phyloP scores from a whole-genome alignment of 805 yeast genomes.

The Candida schatavii region DNA sequence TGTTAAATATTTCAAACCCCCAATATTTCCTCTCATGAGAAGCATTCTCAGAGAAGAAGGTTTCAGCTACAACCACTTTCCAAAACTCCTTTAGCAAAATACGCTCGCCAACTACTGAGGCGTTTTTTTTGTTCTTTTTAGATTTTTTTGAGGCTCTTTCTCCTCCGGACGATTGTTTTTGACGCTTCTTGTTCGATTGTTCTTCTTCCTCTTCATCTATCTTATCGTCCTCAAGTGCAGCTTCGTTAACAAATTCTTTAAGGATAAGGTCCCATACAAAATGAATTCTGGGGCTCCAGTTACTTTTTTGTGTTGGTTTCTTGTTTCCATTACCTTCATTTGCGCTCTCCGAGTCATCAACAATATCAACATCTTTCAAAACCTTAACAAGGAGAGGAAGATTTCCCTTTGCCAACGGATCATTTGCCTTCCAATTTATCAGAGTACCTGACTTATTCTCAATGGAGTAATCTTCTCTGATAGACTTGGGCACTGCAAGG shows the following conservation, averaged over 20 bases:
- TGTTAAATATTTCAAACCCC: constrained; percentile 74
- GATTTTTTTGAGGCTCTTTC: constrained; percentile 19
- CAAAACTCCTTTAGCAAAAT: constrained; percentile 61
- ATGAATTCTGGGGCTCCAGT: constrained; percentile 74
- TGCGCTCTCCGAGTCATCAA: constrained; percentile 34
- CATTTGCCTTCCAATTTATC: constrained; percentile 61
- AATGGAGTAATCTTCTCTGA: constrained; percentile 13
- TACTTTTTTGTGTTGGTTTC: constrained; percentile 52
- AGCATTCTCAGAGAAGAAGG: constrained; percentile 69
- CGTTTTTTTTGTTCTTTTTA: not conserved
- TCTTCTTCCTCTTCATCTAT: constrained; percentile 15
- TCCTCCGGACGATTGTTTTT: constrained; percentile 22
- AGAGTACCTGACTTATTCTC: constrained; percentile 6
- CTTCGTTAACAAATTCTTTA: constrained; percentile 32
- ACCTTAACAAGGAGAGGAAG: constrained; percentile 58
- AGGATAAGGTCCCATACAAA: constrained; percentile 71
- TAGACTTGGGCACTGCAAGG: constrained; percentile 44
- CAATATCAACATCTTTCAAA: constrained; percentile 53
- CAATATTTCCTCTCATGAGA: constrained; percentile 84
- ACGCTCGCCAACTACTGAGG: constrained; percentile 19
- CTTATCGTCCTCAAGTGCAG: constrained; percentile 2
- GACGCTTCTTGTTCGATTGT: constrained; percentile 20
- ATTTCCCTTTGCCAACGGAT: constrained; percentile 75
- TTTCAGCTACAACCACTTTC: constrained; percentile 76
- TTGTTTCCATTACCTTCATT: constrained; percentile 22